phyloP scores from a whole-genome alignment of 73 alveolate species.

The Blepharisma stoltei region DNA sequence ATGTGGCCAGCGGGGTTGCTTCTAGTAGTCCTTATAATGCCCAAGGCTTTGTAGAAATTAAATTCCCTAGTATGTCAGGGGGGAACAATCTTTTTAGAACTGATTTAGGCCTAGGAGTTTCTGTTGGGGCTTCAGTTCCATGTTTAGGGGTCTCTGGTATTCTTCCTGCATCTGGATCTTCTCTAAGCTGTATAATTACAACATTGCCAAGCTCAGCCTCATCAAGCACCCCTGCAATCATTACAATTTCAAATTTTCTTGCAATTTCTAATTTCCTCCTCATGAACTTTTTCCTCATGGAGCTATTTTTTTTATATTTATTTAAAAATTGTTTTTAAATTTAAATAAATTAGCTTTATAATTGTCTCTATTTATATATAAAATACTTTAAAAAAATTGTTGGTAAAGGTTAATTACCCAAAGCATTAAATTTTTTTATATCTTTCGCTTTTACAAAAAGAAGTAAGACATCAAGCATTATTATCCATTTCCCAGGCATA shows the following conservation, averaged over 20 bases:
- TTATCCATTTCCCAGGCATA: slow-evolving; percentile 18
- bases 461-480: not conserved
- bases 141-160: slow-evolving; percentile 2
- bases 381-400: too few relatives aligned
- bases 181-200: not conserved
- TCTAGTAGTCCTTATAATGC: not conserved
- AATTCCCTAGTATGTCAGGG: slow-evolving; percentile 18
- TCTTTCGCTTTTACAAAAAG: too few relatives aligned
- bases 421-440: too few relatives aligned
- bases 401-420: too few relatives aligned
- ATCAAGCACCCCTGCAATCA: not conserved
- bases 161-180: not conserved
- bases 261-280: too few relatives aligned
- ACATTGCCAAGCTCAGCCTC: slow-evolving; percentile 18
- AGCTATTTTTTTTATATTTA: too few relatives aligned
- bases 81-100: not conserved
- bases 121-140: not conserved
- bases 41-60: slow-evolving; percentile 16
- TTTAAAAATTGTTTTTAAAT: too few relatives aligned
- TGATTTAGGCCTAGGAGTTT: slow-evolving; percentile 8
- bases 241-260: slow-evolving; percentile 14
- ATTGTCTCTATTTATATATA: too few relatives aligned
- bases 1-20: slow-evolving; percentile 8
- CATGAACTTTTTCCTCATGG: too few relatives aligned
- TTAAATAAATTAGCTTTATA: too few relatives aligned